phyloP scores from a whole-genome alignment of 495 filamentous ascomycete genomes.

The Penicillium manginii region DNA sequence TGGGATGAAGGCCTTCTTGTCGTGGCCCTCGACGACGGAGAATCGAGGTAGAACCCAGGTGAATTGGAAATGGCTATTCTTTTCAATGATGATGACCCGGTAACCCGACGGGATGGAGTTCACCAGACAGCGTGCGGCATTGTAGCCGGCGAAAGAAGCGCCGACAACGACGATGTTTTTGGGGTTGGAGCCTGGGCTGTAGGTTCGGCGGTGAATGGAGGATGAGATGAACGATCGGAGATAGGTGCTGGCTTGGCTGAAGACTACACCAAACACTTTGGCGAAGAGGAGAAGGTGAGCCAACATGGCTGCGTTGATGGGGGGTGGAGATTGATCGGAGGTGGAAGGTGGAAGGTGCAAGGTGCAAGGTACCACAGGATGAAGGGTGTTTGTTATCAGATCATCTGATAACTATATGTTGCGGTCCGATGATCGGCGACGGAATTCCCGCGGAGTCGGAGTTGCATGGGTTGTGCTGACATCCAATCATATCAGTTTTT shows the following conservation, averaged over 20 bases:
- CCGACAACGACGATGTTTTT: conserved; percentile 59
- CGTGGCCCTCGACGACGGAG: conserved; percentile 36
- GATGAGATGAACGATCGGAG: conserved; percentile 21
- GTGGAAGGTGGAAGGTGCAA: background rate
- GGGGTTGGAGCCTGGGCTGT: conserved; percentile 16
- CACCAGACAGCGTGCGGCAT: conserved; percentile 47
- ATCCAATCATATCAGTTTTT: no score
- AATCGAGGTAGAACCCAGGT: conserved; percentile 56
- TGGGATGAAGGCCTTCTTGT: conserved; percentile 53
- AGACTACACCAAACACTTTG: conserved; percentile 19
- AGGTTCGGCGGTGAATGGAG: conserved; percentile 16
- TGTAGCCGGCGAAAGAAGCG: conserved; percentile 58
- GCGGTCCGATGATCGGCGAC: no score
- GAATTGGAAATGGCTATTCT: conserved; percentile 62
- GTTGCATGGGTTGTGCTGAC: no score
- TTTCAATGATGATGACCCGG: conserved; percentile 58
- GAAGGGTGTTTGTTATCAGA: no score
- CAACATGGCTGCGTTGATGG: conserved; percentile 8
- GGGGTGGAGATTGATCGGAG: background rate
- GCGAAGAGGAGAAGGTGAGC: conserved; percentile 12
- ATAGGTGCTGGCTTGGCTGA: conserved; percentile 24
- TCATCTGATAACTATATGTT: no score
- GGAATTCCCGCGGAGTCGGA: no score
- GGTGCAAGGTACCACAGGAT: no score
- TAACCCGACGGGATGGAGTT: conserved; percentile 52